phyloP scores from a whole-genome alignment of 2,329 filamentous ascomycete species.

The Tolypocladium amazonense region DNA sequence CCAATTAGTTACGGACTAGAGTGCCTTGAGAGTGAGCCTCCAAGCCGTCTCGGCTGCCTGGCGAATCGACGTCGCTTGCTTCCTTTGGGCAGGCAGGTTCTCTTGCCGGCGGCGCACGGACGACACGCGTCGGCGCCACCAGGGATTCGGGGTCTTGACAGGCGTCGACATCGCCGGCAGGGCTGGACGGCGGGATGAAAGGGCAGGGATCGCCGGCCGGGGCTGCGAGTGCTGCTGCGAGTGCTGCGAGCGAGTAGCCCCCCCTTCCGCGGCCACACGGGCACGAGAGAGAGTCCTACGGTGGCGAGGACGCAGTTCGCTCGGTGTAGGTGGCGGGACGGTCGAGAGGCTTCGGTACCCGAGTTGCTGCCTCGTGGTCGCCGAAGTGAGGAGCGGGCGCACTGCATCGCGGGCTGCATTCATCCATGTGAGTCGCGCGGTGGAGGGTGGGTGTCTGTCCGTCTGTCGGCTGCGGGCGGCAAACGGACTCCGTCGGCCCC shows the following conservation, averaged over 20 bases:
- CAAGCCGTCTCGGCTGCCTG: not conserved
- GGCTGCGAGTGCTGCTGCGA: too few species aligned
- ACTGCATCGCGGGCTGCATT: too few species aligned
- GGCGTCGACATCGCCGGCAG: not conserved
- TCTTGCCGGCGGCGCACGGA: not conserved
- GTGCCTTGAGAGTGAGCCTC: not conserved
- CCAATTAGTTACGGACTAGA: too few species aligned
- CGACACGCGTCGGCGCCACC: not conserved
- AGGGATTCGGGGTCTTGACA: not conserved
- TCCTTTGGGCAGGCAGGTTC: not conserved
- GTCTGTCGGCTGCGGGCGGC: not conserved
- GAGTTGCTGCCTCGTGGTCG: not conserved
- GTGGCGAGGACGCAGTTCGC: not conserved
- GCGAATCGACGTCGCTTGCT: not conserved
- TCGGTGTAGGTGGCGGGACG: not conserved
- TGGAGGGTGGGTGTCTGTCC: not conserved
- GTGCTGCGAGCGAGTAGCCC: not conserved
- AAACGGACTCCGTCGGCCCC: not conserved
- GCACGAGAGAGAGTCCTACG: not conserved
- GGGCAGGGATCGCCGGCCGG: not conserved
- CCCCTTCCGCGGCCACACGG: not conserved
- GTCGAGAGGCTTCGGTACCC: not conserved
- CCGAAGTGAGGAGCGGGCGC: too few species aligned
- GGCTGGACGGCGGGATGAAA: not conserved
- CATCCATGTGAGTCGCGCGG: too few species aligned